A percentile compares a stretch with the other conserved stretches of the same genome.
These are phyloP conservation scores for Phytophthora macrochlamydospora DNA, from an alignment of 352 stramenopile species.

Conservation along the genomic window DNA sequence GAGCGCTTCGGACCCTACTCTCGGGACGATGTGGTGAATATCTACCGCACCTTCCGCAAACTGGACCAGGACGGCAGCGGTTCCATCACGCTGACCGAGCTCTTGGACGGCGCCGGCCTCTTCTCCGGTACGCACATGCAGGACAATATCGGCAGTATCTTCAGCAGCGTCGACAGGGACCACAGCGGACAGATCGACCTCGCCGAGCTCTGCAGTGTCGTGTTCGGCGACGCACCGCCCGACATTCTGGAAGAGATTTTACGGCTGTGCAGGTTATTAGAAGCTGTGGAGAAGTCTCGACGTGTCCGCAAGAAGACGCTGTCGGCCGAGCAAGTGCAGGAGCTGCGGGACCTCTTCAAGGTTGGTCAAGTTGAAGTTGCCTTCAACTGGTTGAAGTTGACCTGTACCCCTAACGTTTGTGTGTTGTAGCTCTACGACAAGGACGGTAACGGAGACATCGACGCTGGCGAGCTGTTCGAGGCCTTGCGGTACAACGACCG, in stretches of 20 bases:
- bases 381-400: conserved; percentile 14
- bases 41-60: conserved; percentile 76
- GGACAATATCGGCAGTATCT: conserved; percentile 77
- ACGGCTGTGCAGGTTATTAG: conserved; percentile 56
- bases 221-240: conserved; percentile 57
- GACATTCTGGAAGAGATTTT: conserved; percentile 60
- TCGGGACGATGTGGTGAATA: conserved; percentile 69
- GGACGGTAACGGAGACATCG: conserved; percentile 71
- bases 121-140: conserved; percentile 69
- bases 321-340: conserved; percentile 55
- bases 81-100: conserved; percentile 62
- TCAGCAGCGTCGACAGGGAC: conserved; percentile 78
- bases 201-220: conserved; percentile 55
- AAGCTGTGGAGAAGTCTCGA: conserved; percentile 57
- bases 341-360: conserved; percentile 68
- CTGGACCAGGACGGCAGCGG: conserved; percentile 78
- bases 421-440: conserved; percentile 58
- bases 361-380: conserved; percentile 37
- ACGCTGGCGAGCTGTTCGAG: conserved; percentile 69
- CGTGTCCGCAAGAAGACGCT: conserved; percentile 60
- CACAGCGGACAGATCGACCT: conserved; percentile 81
- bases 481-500: conserved; percentile 73
- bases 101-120: conserved; percentile 61
- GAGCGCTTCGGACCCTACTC: conserved; percentile 69
- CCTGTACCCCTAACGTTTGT: background rate